A percentile compares a stretch with the other conserved stretches of the same genome.
These are phyloP conservation scores for Nothopassalora personata DNA, from an alignment of 2,329 filamentous ascomycete genomes.

Conservation along the genomic window DNA sequence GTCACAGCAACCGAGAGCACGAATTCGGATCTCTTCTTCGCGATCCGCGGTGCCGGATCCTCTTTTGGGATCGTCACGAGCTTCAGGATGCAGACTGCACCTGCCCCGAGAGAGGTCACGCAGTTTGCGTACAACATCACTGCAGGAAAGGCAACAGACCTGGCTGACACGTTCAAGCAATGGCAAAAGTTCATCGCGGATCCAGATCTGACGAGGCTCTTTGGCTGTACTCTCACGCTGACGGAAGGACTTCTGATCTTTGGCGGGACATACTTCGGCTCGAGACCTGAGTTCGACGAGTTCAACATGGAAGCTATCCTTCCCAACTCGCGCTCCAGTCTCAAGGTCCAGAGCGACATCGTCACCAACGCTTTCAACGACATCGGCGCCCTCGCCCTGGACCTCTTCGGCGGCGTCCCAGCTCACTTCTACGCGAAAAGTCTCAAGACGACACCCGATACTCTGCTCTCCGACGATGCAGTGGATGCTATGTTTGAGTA, in stretches of 20 bases:
- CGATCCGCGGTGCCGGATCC: slow-evolving; percentile 23
- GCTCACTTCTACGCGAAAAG: slow-evolving; percentile 21
- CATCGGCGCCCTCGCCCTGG: slow-evolving; percentile 6
- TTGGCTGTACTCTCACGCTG: slow-evolving; percentile 17
- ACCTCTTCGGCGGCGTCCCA: slow-evolving; percentile 16
- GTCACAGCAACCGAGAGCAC: slow-evolving; percentile 33
- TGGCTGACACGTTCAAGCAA: slow-evolving; percentile 18
- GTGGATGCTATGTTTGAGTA: slow-evolving; percentile 22
- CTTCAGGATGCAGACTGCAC: slow-evolving; percentile 25
- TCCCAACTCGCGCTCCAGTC: background rate
- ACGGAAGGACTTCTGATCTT: slow-evolving; percentile 13
- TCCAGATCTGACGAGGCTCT: slow-evolving; percentile 14
- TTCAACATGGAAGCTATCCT: slow-evolving; percentile 11
- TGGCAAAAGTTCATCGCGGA: slow-evolving; percentile 19
- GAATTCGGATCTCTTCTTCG: slow-evolving; percentile 27
- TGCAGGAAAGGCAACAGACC: slow-evolving; percentile 10
- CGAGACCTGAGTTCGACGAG: slow-evolving; percentile 13
- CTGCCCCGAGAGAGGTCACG: slow-evolving; percentile 17
- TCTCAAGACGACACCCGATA: slow-evolving; percentile 10
- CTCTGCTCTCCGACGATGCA: slow-evolving; percentile 14
- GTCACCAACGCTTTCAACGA: slow-evolving; percentile 11
- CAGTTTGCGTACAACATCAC: slow-evolving; percentile 21
- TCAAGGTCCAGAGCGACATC: slow-evolving; percentile 11
- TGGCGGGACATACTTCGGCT: slow-evolving; percentile 16
- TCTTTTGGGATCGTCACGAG: slow-evolving; percentile 27